Percentiles rank a stretch among this genome's conserved stretches.
Conservation (phyloP, 495 filamentous ascomycete genomes). For the Tuber brumale region DNA sequence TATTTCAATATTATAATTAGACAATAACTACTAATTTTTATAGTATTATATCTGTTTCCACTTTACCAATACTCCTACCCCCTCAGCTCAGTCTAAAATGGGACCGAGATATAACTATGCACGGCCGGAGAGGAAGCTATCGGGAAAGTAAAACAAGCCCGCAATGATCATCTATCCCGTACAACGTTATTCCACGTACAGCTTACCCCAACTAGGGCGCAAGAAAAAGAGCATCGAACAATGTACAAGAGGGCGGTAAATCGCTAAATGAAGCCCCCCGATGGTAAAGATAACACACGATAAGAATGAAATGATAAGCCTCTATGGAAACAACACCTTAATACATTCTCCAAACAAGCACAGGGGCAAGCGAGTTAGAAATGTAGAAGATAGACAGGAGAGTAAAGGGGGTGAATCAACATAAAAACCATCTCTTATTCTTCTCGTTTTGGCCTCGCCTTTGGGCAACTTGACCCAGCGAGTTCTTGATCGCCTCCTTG, state of each 20-base stretch:
- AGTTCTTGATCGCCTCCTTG: conserved; percentile 65
- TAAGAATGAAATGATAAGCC: neutral
- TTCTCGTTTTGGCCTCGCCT: conserved; percentile 54
- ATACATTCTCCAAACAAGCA: neutral
- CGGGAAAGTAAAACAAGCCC: neutral
- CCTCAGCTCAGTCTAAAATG: no score
- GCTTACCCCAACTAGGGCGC: neutral
- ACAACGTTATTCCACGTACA: neutral
- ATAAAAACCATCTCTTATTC: conserved; percentile 40
- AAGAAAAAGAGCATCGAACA: neutral
- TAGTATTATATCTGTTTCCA: no score
- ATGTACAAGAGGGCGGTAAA: neutral
- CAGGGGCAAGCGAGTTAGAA: neutral
- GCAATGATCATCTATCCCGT: neutral
- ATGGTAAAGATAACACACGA: neutral
- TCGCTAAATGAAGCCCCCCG: neutral
- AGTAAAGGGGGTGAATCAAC: conserved; percentile 10
- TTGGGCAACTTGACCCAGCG: conserved; percentile 62
- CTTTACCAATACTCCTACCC: no score
- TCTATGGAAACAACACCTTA: neutral
- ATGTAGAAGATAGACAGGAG: neutral
- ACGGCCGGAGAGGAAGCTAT: neutral
- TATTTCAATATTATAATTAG: no score
- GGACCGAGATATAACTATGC: no score
- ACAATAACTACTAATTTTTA: no score